These are phyloP conservation scores for Wickerhamiella allomyrinae DNA, from an alignment of 805 yeast genomes.

Conservation along the genomic window DNA sequence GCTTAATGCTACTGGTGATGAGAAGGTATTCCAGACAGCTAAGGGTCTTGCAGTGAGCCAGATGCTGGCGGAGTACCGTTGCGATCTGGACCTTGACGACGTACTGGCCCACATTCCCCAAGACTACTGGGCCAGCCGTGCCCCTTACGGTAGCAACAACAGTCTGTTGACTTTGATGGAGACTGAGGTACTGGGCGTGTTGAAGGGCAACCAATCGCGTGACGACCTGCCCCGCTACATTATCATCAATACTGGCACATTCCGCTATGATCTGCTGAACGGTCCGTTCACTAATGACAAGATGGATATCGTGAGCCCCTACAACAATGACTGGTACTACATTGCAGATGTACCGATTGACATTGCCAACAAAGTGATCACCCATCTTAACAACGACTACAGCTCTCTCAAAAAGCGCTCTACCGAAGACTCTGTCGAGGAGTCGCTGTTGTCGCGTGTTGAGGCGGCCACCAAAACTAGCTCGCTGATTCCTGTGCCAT, in stretches of 20 bases:
- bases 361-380: slow-evolving; percentile 41
- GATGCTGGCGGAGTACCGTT: slow-evolving; percentile 31
- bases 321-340: slow-evolving; percentile 63
- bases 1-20: slow-evolving; percentile 3
- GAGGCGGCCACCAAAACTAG: neutral
- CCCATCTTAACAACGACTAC: slow-evolving; percentile 35
- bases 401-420: neutral
- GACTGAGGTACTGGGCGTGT: slow-evolving; percentile 36
- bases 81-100: slow-evolving; percentile 38
- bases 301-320: slow-evolving; percentile 74
- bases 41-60: slow-evolving; percentile 38
- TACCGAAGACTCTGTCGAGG: neutral
- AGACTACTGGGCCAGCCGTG: slow-evolving; percentile 52
- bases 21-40: slow-evolving; percentile 35
- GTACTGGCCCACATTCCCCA: slow-evolving; percentile 52
- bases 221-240: slow-evolving; percentile 34
- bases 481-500: neutral
- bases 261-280: slow-evolving; percentile 70
- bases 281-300: slow-evolving; percentile 76
- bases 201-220: slow-evolving; percentile 16
- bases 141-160: slow-evolving; percentile 43
- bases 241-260: slow-evolving; percentile 72
- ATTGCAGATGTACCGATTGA: slow-evolving; percentile 42
- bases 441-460: neutral
- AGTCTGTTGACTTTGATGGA: slow-evolving; percentile 52